These are phyloP conservation scores for Zygosaccharomyces pseudorouxii DNA, from an alignment of 805 yeast genomes.

Conservation along the genomic window DNA sequence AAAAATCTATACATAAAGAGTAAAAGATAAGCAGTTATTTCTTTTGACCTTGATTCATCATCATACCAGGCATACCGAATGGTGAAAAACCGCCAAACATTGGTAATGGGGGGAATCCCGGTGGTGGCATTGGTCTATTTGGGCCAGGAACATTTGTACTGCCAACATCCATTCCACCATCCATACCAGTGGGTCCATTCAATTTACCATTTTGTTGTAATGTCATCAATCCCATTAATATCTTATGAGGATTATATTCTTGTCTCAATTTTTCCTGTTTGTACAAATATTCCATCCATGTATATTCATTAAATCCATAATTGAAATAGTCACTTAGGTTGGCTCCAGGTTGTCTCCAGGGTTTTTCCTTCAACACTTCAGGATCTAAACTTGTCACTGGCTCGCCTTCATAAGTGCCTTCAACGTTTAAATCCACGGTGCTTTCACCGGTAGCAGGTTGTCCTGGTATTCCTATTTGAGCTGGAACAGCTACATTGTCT, in stretches of 20 bases:
- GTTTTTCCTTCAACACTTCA: slow-evolving; percentile 83
- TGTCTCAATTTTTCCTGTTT: slow-evolving; percentile 79
- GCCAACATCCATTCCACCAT: slow-evolving; percentile 10
- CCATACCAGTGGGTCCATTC: slow-evolving; percentile 40
- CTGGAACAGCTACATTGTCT: slow-evolving; percentile 6
- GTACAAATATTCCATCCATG: slow-evolving; percentile 90
- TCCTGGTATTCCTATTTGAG: slow-evolving; percentile 16
- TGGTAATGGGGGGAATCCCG: slow-evolving; percentile 32
- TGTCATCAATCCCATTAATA: slow-evolving; percentile 50
- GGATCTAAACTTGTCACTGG: slow-evolving; percentile 79
- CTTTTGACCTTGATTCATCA: slow-evolving; percentile 32
- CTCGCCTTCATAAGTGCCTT: slow-evolving; percentile 56
- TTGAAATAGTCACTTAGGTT: slow-evolving; percentile 92
- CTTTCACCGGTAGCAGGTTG: slow-evolving; percentile 20
- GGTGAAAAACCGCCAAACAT: slow-evolving; percentile 37
- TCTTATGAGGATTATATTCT: slow-evolving; percentile 77
- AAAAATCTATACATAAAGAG: neutral
- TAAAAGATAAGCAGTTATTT: neutral
- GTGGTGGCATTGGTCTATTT: slow-evolving; percentile 23
- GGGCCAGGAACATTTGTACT: slow-evolving; percentile 7
- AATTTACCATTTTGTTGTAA: slow-evolving; percentile 37
- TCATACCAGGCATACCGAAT: slow-evolving; percentile 37
- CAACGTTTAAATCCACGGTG: slow-evolving; percentile 34
- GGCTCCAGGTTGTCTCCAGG: slow-evolving; percentile 98
- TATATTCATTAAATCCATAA: slow-evolving; percentile 92